phyloP scores from a whole-genome alignment of 2,329 filamentous ascomycete species.

The Tolypocladium guangdongense region DNA sequence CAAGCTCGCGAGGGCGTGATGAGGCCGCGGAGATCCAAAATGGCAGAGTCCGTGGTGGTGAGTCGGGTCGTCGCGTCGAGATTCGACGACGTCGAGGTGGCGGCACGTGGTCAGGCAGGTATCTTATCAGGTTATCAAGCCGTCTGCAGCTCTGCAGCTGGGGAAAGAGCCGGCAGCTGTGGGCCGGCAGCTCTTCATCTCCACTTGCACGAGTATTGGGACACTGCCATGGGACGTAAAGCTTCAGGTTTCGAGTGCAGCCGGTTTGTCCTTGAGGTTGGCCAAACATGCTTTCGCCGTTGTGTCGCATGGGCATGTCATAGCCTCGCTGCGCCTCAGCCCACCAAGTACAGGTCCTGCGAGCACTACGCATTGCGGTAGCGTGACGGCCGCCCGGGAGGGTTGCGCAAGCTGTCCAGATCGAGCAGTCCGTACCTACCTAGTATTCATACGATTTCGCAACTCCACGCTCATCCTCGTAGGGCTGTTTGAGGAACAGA shows the following conservation, averaged over 20 bases:
- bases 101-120: background rate
- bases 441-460: no score
- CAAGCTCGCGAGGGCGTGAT: background rate
- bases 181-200: background rate
- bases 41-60: background rate
- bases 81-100: background rate
- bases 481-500: no score
- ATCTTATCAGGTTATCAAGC: background rate
- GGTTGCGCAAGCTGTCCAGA: no score
- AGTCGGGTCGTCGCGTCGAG: background rate
- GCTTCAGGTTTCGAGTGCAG: background rate
- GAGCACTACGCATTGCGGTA: no score
- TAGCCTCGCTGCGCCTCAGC: background rate
- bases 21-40: background rate
- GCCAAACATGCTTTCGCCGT: no score
- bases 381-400: no score
- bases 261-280: no score
- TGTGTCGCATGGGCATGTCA: background rate
- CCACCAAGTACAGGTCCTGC: no score
- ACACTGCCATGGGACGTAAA: no score
- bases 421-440: no score
- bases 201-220: no score
- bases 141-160: background rate
- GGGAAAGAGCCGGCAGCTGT: background rate
- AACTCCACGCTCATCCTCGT: no score